Evolutionary conservation across 768 basidiomycete genomes (phyloP).

Genomic region (Psilocybe subaeruginosa): DNA sequence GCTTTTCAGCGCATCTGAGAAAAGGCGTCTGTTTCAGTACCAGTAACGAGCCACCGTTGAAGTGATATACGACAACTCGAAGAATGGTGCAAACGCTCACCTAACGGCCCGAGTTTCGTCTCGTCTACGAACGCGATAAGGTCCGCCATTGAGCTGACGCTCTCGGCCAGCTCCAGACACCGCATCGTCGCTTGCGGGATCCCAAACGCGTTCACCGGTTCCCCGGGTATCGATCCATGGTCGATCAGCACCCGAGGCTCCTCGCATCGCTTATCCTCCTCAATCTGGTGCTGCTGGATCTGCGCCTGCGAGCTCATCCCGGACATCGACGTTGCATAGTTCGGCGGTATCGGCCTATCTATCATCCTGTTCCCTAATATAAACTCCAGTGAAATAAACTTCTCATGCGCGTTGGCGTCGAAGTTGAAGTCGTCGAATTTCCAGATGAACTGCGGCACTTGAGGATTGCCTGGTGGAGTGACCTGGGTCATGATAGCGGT

Average conservation of each 20-base stretch:
- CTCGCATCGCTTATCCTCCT: constrained; percentile 67
- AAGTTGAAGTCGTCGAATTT: constrained; percentile 79
- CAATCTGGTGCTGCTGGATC: constrained; percentile 29
- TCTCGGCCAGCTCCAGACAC: constrained; percentile 86
- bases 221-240: constrained; percentile 69
- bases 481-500: constrained; percentile 51
- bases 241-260: constrained; percentile 66
- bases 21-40: constrained; percentile 15
- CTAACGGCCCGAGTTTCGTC: constrained; percentile 59
- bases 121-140: constrained; percentile 68
- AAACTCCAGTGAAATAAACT: constrained; percentile 68
- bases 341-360: constrained; percentile 40
- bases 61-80: constrained; percentile 5
- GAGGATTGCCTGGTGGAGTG: constrained; percentile 21
- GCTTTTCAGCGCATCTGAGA: constrained; percentile 42
- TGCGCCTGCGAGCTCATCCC: constrained; percentile 4
- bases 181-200: constrained; percentile 90
- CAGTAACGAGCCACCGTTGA: constrained; percentile 3
- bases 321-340: constrained; percentile 22
- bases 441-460: constrained; percentile 37
- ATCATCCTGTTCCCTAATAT: constrained; percentile 53
- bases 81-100: constrained; percentile 44
- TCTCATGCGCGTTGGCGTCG: constrained; percentile 73
- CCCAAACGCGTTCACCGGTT: constrained; percentile 87
- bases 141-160: constrained; percentile 79